Base-by-base conservation (phyloP, 495 filamentous ascomycete species). In the Cryomyces minteri region DNA sequence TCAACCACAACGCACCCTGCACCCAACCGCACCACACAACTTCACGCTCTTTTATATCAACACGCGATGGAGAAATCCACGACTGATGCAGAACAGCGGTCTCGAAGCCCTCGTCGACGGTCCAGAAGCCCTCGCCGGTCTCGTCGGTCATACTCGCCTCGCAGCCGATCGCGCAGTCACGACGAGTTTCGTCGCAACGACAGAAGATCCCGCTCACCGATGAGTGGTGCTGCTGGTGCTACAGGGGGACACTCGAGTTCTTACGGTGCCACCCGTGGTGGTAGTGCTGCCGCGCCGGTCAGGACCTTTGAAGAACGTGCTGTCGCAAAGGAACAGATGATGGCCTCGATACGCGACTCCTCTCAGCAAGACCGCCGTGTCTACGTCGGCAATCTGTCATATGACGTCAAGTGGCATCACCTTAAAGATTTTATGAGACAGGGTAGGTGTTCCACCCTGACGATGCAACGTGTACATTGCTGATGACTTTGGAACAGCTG, bases 371-470 rank as follows among this genome's bases (percentile, higher is more conserved):
- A 96, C 71, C 88, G 90, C 55, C 86, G 88, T 38, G 90, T 98
- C 76, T 98, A 98, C 67, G 92, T 98, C 60, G 90, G 90, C 66
- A 98, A 98, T 57, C 72, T 98, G 51, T 87, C 86, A 38, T 98
- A 98, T 67, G 90, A 98, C 74, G 90, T 98, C 55, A 98, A 98
- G 68, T 98, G 92, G 92, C 88, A 94, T 71, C 88, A 94, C 57
- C 74, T 98, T 39, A 98, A 98, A 70, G 90, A 98, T 69, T 96
- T 96, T 64, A 98, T 98, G 90, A 78, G 90, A 75, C 82, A 94
- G 77, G 90, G 90, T 96, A 65, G 69, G 82, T 72, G 40, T 2
- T 32, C 18, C 32, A 30, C 31, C 14, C 30, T 29, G 29, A 14
- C 9, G 9, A 14, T 3, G 9, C 9, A 38, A 38, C 9, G 34